Conservation (phyloP, 805 yeast species). For the Komagataella mondaviorum region DNA sequence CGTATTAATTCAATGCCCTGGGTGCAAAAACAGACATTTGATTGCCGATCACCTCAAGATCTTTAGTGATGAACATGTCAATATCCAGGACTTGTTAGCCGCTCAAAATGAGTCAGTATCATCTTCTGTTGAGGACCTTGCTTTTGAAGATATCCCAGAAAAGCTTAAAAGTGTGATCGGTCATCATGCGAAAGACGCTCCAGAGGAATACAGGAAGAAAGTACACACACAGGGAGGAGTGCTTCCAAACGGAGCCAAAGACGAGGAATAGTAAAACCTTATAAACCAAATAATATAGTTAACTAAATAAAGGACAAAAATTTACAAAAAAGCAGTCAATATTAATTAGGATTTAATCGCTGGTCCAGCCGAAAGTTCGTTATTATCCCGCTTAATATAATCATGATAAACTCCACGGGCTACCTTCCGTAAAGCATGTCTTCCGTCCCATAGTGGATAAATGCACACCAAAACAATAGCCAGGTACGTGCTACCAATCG, state of each 20-base stretch:
- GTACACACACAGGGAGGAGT: conserved; percentile 6
- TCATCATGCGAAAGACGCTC: conserved; percentile 58
- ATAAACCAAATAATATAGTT: background rate
- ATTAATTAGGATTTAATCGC: background rate
- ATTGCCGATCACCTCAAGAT: conserved; percentile 83
- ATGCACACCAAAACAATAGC: conserved; percentile 19
- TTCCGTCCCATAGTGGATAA: conserved; percentile 21
- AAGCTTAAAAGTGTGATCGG: conserved; percentile 37
- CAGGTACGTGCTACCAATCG: conserved; percentile 19
- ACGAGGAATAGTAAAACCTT: background rate
- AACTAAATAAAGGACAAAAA: background rate
- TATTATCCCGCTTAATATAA: background rate
- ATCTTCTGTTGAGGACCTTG: conserved; percentile 51
- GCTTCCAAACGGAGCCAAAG: conserved; percentile 2
- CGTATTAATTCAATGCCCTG: conserved; percentile 83
- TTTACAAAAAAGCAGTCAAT: background rate
- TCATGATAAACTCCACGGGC: background rate
- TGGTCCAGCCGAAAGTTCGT: background rate
- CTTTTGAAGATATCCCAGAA: conserved; percentile 56
- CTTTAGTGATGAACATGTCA: conserved; percentile 65
- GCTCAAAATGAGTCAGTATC: conserved; percentile 69
- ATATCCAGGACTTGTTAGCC: conserved; percentile 65
- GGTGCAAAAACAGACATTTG: conserved; percentile 76
- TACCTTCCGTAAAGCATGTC: conserved; percentile 11
- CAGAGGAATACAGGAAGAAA: conserved; percentile 19